Conservation (phyloP, 2,329 filamentous ascomycete species). For the Cytospora piceicola region DNA sequence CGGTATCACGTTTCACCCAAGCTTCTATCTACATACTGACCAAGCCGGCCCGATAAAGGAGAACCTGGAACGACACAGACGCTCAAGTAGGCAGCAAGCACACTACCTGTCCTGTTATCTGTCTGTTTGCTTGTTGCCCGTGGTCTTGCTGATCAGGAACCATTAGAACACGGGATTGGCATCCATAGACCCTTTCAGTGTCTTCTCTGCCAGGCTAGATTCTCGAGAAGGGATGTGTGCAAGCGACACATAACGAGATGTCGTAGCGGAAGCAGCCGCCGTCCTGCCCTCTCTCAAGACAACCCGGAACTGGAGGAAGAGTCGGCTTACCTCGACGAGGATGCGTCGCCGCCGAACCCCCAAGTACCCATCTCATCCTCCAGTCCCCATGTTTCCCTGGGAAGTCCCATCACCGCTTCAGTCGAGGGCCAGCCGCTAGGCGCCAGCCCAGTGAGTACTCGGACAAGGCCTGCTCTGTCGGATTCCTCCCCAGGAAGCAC, state of each 20-base stretch:
- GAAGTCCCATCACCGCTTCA: neutral
- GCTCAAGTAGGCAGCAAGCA: slow-evolving; percentile 29
- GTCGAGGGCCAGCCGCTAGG: neutral
- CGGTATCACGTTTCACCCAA: too few species aligned
- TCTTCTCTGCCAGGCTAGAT: slow-evolving; percentile 31
- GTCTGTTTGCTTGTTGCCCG: neutral
- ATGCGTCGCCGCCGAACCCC: slow-evolving; percentile 1
- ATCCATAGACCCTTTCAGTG: slow-evolving; percentile 33
- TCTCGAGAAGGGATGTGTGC: slow-evolving; percentile 33
- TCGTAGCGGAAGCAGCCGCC: slow-evolving; percentile 6
- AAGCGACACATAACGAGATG: slow-evolving; percentile 32
- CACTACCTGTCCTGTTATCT: neutral
- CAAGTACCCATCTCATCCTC: neutral
- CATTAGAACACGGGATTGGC: slow-evolving; percentile 32
- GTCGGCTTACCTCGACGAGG: neutral
- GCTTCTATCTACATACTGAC: neutral
- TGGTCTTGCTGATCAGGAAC: slow-evolving; percentile 11
- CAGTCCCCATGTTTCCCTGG: neutral
- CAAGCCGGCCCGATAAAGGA: slow-evolving; percentile 21
- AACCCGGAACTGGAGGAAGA: neutral
- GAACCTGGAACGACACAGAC: slow-evolving; percentile 34
- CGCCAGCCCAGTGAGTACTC: neutral
- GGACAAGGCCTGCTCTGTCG: neutral
- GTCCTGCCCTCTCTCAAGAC: neutral
- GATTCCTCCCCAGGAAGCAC: neutral